Percentiles rank a stretch among this genome's conserved stretches.
These are phyloP conservation scores for Clonostachys byssicola DNA, from an alignment of 2,329 filamentous ascomycete genomes.

Conservation along the genomic window DNA sequence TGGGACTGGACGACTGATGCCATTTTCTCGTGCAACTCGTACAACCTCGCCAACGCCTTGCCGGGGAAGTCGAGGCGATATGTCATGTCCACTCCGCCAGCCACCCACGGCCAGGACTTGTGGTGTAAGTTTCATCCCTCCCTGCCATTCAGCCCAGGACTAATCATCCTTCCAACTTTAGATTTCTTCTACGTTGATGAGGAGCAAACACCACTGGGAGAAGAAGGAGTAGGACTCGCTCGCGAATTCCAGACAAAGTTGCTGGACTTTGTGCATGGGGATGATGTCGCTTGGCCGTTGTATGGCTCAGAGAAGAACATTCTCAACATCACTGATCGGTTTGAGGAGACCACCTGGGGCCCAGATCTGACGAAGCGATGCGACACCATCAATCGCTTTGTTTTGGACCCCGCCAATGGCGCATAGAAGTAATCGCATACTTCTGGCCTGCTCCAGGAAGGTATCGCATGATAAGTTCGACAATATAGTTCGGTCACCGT, in stretches of 20 bases:
- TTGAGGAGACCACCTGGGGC: neutral
- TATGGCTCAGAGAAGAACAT: slow-evolving; percentile 3
- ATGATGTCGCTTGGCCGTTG: slow-evolving; percentile 6
- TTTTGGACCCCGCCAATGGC: slow-evolving; percentile 6
- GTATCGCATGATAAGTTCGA: no score
- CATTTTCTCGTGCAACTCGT: slow-evolving; percentile 11
- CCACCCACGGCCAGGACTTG: slow-evolving; percentile 7
- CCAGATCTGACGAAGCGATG: slow-evolving; percentile 5
- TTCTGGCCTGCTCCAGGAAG: no score
- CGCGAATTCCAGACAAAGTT: slow-evolving; percentile 6
- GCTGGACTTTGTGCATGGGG: slow-evolving; percentile 7
- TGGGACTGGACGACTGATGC: slow-evolving; percentile 15
- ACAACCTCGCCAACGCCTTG: slow-evolving; percentile 8
- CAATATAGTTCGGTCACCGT: no score
- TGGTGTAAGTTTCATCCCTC: slow-evolving; percentile 3
- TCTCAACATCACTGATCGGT: slow-evolving; percentile 6
- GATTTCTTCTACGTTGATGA: slow-evolving; percentile 7
- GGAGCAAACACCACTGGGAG: slow-evolving; percentile 3
- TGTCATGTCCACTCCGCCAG: slow-evolving; percentile 7
- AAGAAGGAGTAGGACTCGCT: slow-evolving; percentile 3
- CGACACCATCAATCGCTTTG: slow-evolving; percentile 3
- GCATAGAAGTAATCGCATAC: neutral
- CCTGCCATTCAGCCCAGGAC: neutral
- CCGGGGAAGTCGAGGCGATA: slow-evolving; percentile 3
- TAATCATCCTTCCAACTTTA: neutral